A percentile compares a stretch with the other conserved stretches of the same genome.
phyloP scores from a whole-genome alignment of 2,329 filamentous ascomycete genomes.

The Fusarium ambrosium region DNA sequence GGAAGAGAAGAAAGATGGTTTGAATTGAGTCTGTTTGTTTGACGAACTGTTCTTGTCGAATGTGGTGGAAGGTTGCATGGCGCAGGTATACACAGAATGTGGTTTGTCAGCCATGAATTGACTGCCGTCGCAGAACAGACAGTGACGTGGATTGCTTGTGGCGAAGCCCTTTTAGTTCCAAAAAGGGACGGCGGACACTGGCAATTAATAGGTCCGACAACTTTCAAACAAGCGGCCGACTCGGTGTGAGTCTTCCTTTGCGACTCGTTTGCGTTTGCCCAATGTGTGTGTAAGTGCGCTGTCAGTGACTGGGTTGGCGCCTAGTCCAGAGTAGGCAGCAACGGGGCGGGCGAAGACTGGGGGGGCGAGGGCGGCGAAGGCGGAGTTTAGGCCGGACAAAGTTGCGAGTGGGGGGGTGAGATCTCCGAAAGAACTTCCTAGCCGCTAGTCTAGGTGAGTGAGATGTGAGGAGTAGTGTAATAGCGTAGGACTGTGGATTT shows the following conservation, averaged over 20 bases:
- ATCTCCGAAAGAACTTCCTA: conserved; percentile 20
- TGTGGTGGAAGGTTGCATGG: conserved; percentile 48
- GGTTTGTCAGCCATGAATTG: conserved; percentile 55
- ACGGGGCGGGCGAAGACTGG: conserved; percentile 39
- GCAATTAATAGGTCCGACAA: conserved; percentile 37
- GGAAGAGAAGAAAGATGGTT: conserved; percentile 29
- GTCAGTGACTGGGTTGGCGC: conserved; percentile 41
- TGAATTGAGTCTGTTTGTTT: conserved; percentile 33
- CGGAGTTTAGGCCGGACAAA: conserved; percentile 36
- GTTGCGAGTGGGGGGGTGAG: conserved; percentile 27
- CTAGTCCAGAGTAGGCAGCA: conserved; percentile 46
- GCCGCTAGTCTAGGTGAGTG: conserved; percentile 12
- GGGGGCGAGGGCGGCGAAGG: conserved; percentile 34
- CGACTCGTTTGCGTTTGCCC: conserved; percentile 40
- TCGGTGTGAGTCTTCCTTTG: conserved; percentile 39
- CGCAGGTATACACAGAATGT: conserved; percentile 32
- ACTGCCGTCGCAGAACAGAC: conserved; percentile 35
- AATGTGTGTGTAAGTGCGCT: conserved; percentile 42
- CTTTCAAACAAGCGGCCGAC: conserved; percentile 35
- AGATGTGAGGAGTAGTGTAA: conserved; percentile 21
- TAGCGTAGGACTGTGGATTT: conserved; percentile 36
- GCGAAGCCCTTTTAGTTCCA: conserved; percentile 39
- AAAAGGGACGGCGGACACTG: conserved; percentile 34
- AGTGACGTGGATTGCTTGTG: conserved; percentile 44
- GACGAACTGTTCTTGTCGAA: conserved; percentile 48